phyloP scores from a whole-genome alignment of 129 eudicot genomes.

The Flaveria ramosissima region DNA sequence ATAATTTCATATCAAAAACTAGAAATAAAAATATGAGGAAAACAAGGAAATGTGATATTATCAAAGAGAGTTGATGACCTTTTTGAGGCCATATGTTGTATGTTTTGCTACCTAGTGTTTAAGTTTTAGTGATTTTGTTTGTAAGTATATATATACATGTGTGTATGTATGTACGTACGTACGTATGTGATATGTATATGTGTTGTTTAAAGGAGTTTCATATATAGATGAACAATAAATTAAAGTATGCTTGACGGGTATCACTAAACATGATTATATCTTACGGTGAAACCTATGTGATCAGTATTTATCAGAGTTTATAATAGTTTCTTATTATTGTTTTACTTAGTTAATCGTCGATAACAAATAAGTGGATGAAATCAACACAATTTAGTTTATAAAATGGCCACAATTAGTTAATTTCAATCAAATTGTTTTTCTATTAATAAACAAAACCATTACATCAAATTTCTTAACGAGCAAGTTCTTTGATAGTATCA shows the following conservation, averaged over 20 bases:
- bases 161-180: not conserved
- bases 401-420: not conserved
- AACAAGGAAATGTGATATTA: not conserved
- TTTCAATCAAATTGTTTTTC: too few relatives aligned
- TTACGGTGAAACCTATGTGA: conserved; percentile 11
- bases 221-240: not conserved
- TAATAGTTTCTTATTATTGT: too few relatives aligned
- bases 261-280: not conserved
- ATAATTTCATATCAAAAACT: not conserved
- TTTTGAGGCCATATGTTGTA: conserved; percentile 13
- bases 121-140: not conserved
- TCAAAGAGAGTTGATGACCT: conserved; percentile 10
- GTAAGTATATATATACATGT: not conserved
- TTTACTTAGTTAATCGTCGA: too few relatives aligned
- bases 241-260: not conserved
- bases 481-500: too few relatives aligned
- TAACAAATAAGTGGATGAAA: not conserved
- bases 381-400: not conserved
- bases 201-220: not conserved
- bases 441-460: too few relatives aligned
- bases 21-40: not conserved
- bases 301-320: not conserved
- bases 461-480: too few relatives aligned
- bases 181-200: not conserved
- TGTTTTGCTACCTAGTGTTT: not conserved